These are phyloP conservation scores for Nitzschia sp. DNA, from an alignment of 108 stramenopile genomes.

Conservation along the genomic window DNA sequence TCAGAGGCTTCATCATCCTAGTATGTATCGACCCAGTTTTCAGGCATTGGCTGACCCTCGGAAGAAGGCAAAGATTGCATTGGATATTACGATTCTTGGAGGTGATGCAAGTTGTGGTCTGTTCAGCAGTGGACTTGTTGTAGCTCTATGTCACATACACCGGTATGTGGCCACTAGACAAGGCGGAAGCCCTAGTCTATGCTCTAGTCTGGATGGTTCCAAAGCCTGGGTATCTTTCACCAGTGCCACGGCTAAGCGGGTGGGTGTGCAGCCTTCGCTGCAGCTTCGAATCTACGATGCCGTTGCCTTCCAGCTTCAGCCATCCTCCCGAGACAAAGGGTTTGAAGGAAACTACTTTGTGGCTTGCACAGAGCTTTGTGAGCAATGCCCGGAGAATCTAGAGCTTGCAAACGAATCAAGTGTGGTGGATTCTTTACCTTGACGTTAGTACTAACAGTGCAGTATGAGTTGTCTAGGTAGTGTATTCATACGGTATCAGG, in stretches of 20 bases:
- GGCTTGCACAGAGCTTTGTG: conserved; percentile 43
- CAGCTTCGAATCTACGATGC: conserved; percentile 42
- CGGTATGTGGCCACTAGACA: conserved; percentile 1
- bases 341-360: conserved; percentile 12
- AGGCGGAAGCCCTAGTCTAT: background rate
- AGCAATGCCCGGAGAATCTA: conserved; percentile 8
- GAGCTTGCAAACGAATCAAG: no score
- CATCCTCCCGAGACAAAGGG: background rate
- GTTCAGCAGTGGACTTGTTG: background rate
- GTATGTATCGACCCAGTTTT: conserved; percentile 5
- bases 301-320: conserved; percentile 16
- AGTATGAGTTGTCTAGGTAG: no score
- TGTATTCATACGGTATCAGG: no score
- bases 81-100: conserved; percentile 39
- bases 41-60: conserved; percentile 31
- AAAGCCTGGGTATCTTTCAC: conserved; percentile 41
- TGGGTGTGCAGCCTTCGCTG: conserved; percentile 10
- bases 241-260: conserved; percentile 22
- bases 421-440: no score
- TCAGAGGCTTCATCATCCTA: conserved; percentile 27
- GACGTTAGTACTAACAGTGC: no score
- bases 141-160: conserved; percentile 33
- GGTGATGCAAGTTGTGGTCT: no score
- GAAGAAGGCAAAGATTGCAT: conserved; percentile 24
- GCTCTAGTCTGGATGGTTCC: background rate